Conservation (phyloP, 345 rosid species). For the Acer saccharum region DNA sequence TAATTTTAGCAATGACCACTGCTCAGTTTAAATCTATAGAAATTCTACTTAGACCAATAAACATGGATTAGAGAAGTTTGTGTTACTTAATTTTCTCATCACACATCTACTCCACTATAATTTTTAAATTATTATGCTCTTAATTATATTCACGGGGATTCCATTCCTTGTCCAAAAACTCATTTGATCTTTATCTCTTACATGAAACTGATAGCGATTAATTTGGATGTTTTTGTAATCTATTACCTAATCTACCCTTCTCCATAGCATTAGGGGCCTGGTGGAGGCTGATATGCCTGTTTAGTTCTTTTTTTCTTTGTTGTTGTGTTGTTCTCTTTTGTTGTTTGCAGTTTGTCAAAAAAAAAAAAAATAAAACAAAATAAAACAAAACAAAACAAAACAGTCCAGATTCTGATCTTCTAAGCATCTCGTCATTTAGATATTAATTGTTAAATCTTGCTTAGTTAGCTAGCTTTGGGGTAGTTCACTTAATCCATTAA, state of each 20-base stretch:
- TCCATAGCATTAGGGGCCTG: too few relatives aligned
- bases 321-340: too few relatives aligned
- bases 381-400: too few relatives aligned
- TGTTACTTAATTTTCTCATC: too few relatives aligned
- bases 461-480: neutral
- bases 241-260: neutral
- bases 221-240: too few relatives aligned
- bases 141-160: neutral
- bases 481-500: neutral
- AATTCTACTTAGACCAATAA: neutral
- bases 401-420: neutral
- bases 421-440: neutral
- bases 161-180: neutral
- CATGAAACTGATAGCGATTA: neutral
- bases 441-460: neutral
- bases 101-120: neutral
- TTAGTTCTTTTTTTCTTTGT: too few relatives aligned
- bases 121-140: neutral
- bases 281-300: too few relatives aligned
- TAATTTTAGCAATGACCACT: too few relatives aligned
- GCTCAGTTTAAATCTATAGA: too few relatives aligned
- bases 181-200: neutral
- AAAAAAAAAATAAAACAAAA: too few relatives aligned
- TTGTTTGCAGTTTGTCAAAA: too few relatives aligned
- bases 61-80: neutral